phyloP scores from a whole-genome alignment of 2,329 filamentous ascomycete species.

The Alternaria triticimaculans region DNA sequence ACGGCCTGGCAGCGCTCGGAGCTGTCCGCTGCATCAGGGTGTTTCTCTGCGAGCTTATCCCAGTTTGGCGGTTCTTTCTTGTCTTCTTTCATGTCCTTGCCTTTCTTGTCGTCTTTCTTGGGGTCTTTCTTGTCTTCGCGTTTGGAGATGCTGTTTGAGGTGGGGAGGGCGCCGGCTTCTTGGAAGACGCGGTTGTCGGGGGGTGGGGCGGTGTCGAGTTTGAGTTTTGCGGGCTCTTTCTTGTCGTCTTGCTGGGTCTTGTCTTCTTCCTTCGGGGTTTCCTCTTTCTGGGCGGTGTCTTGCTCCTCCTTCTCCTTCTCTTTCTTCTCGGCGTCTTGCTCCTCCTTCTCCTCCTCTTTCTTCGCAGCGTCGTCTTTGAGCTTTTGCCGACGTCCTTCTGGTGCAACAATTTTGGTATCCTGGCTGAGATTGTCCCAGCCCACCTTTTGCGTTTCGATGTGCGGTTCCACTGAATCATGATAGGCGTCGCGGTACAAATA shows the following conservation, averaged over 20 bases:
- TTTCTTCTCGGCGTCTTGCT: background rate
- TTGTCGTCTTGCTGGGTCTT: background rate
- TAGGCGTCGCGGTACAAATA: constrained; percentile 46
- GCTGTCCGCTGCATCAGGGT: constrained; percentile 34
- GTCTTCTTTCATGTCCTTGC: background rate
- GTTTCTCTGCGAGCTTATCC: constrained; percentile 22
- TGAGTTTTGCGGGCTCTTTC: background rate
- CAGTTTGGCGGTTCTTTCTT: constrained; percentile 20
- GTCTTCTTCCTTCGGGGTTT: background rate
- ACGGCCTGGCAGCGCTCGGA: constrained; percentile 33
- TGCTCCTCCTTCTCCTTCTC: background rate
- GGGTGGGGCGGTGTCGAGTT: background rate
- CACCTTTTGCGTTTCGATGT: constrained; percentile 31
- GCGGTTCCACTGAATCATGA: constrained; percentile 38
- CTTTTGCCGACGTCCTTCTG: constrained; percentile 21
- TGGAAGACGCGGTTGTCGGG: constrained; percentile 4
- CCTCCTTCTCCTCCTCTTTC: background rate
- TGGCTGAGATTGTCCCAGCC: constrained; percentile 46
- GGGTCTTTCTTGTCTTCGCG: background rate
- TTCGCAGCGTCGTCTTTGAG: constrained; percentile 18
- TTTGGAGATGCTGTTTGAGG: background rate
- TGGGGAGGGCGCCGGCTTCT: background rate
- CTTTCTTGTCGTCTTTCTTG: background rate
- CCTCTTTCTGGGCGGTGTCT: background rate
- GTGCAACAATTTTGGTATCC: constrained; percentile 27